Conservation (phyloP, 2,329 filamentous ascomycete species). For the Aurifilum marmelostoma region DNA sequence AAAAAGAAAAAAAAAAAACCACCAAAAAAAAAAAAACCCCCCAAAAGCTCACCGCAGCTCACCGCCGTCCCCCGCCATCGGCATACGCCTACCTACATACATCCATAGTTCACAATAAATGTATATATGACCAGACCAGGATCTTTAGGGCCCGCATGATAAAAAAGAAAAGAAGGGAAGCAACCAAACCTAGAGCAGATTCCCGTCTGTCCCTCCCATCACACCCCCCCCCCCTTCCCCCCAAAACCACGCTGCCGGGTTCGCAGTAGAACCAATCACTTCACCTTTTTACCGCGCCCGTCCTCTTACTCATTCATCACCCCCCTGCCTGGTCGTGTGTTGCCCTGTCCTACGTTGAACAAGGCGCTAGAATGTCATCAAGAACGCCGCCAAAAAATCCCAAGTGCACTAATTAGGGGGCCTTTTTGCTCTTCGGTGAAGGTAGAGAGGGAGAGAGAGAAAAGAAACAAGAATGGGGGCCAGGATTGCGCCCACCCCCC, state of each 20-base stretch:
- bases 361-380: neutral
- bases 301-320: no score
- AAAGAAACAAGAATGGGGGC: no score
- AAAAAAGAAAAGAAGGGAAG: neutral
- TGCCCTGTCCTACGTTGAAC: neutral
- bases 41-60: neutral
- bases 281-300: no score
- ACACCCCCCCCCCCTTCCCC: no score
- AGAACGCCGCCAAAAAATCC: neutral
- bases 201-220: no score
- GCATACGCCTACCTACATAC: neutral
- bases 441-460: no score
- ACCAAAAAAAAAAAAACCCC: no score
- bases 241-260: slow-evolving; percentile 10
- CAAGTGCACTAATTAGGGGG: neutral
- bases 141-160: neutral
- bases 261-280: slow-evolving; percentile 1
- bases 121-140: neutral
- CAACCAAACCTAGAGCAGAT: no score
- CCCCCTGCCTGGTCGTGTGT: neutral
- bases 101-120: neutral
- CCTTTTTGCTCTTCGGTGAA: no score
- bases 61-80: neutral
- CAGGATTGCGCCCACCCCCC: no score
- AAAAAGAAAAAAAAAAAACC: neutral